phyloP scores from a whole-genome alignment of 768 basidiomycete genomes.

The Cantharellus anzutake region DNA sequence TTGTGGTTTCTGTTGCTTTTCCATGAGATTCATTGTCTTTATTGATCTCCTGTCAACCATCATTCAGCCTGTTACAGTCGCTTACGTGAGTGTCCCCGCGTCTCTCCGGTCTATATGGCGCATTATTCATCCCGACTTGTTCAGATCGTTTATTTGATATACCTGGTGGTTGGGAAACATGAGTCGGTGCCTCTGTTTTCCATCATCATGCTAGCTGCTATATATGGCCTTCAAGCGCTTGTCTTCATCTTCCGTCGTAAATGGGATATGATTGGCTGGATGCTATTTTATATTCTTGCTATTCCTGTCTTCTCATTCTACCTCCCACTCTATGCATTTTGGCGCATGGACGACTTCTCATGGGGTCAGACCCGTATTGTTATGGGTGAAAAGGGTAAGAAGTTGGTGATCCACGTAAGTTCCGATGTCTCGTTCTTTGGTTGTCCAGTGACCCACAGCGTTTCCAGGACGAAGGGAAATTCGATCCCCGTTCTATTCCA shows the following conservation, averaged over 20 bases:
- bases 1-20: conserved; percentile 97
- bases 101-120: too few species aligned
- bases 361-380: conserved; percentile 91
- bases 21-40: conserved; percentile 97
- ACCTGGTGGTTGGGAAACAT: conserved; percentile 47
- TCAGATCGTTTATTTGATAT: conserved; percentile 77
- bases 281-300: conserved; percentile 88
- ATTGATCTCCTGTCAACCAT: conserved; percentile 83
- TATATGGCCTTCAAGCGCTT: conserved; percentile 85
- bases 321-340: conserved; percentile 89
- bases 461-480: conserved; percentile 84
- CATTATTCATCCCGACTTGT: not conserved
- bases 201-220: conserved; percentile 79
- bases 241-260: conserved; percentile 85
- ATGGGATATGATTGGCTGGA: conserved; percentile 99
- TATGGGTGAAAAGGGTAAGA: conserved; percentile 87
- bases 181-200: conserved; percentile 62
- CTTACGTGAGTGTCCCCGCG: conserved; percentile 47
- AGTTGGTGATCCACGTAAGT: conserved; percentile 81
- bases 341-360: conserved; percentile 95
- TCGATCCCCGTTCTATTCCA: conserved; percentile 82
- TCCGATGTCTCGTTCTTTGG: not conserved
- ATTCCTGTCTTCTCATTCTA: conserved; percentile 88
- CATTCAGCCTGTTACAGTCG: conserved; percentile 70
- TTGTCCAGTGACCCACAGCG: not conserved